Evolutionary conservation across 805 yeast genomes (phyloP).

Genomic region (Metschnikowia similis): DNA sequence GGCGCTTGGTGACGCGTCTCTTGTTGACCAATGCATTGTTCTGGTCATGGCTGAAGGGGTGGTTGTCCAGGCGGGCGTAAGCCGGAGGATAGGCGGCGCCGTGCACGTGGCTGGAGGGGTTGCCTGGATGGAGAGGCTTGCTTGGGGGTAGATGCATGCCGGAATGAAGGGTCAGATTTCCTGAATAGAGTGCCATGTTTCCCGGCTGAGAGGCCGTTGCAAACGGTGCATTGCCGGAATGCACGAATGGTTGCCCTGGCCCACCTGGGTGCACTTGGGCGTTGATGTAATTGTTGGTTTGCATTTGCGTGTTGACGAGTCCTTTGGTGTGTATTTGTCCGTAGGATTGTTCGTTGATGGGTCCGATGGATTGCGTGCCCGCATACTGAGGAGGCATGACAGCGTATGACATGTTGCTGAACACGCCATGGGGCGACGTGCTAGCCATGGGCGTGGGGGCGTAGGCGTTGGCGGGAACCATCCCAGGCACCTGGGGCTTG

Average conservation of each 20-base stretch:
- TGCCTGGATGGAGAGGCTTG: neutral
- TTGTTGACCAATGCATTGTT: slow-evolving; percentile 32
- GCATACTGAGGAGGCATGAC: neutral
- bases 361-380: neutral
- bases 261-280: neutral
- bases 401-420: neutral
- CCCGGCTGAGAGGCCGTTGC: too few species aligned
- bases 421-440: neutral
- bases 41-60: slow-evolving; percentile 8
- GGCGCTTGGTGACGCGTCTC: slow-evolving; percentile 47
- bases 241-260: neutral
- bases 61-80: neutral
- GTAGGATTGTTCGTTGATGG: too few species aligned
- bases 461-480: neutral
- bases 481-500: neutral
- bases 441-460: neutral
- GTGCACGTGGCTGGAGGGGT: neutral
- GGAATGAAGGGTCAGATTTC: neutral
- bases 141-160: neutral
- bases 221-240: neutral
- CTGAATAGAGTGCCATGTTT: too few species aligned
- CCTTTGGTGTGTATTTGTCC: too few species aligned
- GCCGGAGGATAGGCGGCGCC: neutral
- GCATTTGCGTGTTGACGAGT: too few species aligned
- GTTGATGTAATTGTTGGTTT: neutral